Base-by-base conservation (phyloP, 1,284 basidiomycete genomes). In the Sporisorium graminicola region DNA sequence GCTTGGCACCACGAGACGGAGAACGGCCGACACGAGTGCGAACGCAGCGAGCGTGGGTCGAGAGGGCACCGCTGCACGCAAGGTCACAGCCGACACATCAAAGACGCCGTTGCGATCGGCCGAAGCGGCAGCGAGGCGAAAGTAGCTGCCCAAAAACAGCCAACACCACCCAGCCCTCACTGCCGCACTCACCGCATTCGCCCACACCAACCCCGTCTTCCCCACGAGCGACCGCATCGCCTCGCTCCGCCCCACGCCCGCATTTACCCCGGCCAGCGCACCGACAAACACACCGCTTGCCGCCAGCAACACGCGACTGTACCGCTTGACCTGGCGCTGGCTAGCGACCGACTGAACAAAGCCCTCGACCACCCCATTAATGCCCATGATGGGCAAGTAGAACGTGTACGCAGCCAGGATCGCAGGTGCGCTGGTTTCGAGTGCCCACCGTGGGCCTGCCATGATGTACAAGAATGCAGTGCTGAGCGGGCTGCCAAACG, bases 331-430 rank as follows among this genome's bases (percentile, higher is more conserved):
- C 26, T 78, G 65, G 3, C 14, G 3, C 24, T 65, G 49, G 13
- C 57, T 52, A 3, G 82, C 83, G 0, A 74, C 75, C 3, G 74
- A 68, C 61, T 84, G 82, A 3, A 85, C 57, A 46, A 83, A 85
- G 9, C 79, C 84, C 52, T 85, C 84, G 9, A 78, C 71, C 9
- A 85, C 46, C 14, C 84, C 84, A 49, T 85, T 85, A 44, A 85
- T 46, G 12, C 79, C 84, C 78, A 84, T 80, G 57, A 83, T 73
- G 43, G 82, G 81, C 3, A 85, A 35, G 40, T 84, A 84, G 43
- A 61, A 72, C 18, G 76, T 74, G 56, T 85, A 85, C 22, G 70
- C 70, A 5, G 67, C 77, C 12, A 85, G 49, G 51, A 83, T 79
- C n/a, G 47, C 29, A 5, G 80, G 66, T 12, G 84, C 82, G 8